Evolutionary conservation across 1,284 basidiomycete genomes (phyloP).

Genomic region (Melampsora americana): DNA sequence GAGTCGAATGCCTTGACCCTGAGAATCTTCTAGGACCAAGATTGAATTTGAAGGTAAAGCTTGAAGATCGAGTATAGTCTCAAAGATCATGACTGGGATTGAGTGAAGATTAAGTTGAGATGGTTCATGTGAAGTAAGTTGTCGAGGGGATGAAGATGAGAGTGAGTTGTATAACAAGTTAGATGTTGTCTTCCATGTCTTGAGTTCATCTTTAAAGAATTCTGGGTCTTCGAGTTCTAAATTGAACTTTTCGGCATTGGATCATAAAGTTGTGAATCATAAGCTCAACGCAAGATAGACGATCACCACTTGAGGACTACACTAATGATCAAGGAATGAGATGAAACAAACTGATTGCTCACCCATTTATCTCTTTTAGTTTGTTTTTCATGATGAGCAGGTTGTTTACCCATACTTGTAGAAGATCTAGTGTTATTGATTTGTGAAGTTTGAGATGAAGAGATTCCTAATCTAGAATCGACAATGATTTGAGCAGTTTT

Average conservation of each 20-base stretch:
- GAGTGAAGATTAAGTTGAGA: background rate
- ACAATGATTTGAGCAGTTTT: constrained; percentile 32
- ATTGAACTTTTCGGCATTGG: constrained; percentile 29
- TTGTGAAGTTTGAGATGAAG: background rate
- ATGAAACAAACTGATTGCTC: background rate
- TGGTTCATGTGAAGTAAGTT: background rate
- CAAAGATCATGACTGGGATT: constrained; percentile 29
- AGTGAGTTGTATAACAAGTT: constrained; percentile 1
- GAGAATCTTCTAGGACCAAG: constrained; percentile 1
- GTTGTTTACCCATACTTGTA: constrained; percentile 5
- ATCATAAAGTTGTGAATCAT: background rate
- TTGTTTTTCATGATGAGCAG: background rate
- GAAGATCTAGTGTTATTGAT: background rate
- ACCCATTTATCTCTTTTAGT: constrained; percentile 33
- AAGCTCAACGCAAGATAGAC: background rate
- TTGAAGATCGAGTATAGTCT: constrained; percentile 36
- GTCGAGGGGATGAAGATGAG: constrained; percentile 5
- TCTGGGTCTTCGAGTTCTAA: constrained; percentile 32
- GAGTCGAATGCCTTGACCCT: background rate
- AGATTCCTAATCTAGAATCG: constrained; percentile 11
- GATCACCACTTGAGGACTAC: background rate
- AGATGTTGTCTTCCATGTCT: constrained; percentile 39
- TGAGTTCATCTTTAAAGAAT: constrained; percentile 38
- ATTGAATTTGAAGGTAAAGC: constrained; percentile 20
- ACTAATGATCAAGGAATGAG: background rate